Percentiles rank a stretch among this genome's conserved stretches.
Evolutionary conservation across 2,329 filamentous ascomycete species (phyloP).

Genomic region (Pezicula radicicola): DNA sequence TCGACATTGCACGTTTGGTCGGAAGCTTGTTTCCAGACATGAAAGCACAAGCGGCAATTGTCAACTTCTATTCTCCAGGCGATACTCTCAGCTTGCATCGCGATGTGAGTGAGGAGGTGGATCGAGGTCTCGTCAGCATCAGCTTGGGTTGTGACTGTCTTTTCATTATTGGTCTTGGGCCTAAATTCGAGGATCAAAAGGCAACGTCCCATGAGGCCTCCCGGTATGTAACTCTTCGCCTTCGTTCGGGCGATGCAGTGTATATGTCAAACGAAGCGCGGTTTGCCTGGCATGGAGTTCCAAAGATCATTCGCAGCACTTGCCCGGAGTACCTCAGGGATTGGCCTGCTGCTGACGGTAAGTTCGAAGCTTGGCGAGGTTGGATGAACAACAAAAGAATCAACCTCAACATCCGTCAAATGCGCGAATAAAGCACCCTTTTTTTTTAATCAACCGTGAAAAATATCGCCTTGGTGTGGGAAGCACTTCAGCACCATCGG

Average conservation of each 20-base stretch:
- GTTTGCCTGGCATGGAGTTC: slow-evolving; percentile 94
- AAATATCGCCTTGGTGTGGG: neutral
- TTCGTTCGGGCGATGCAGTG: slow-evolving; percentile 83
- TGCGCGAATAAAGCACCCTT: slow-evolving; percentile 45
- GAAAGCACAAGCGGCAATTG: slow-evolving; percentile 81
- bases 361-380: slow-evolving; percentile 64
- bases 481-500: neutral
- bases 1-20: slow-evolving; percentile 67
- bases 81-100: slow-evolving; percentile 92
- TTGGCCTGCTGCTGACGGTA: slow-evolving; percentile 61
- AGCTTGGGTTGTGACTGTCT: slow-evolving; percentile 88
- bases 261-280: slow-evolving; percentile 82
- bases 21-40: slow-evolving; percentile 72
- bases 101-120: slow-evolving; percentile 84
- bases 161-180: slow-evolving; percentile 72
- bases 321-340: slow-evolving; percentile 72
- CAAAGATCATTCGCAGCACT: slow-evolving; percentile 75
- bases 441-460: slow-evolving; percentile 26
- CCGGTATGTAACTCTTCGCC: slow-evolving; percentile 56
- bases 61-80: slow-evolving; percentile 88
- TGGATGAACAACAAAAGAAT: slow-evolving; percentile 90
- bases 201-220: slow-evolving; percentile 29
- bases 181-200: slow-evolving; percentile 9
- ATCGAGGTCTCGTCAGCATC: slow-evolving; percentile 76
- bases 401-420: slow-evolving; percentile 91